Evolutionary conservation across 2,329 filamentous ascomycete genomes (phyloP), one percentile per base, ranked within the genome.

Genomic region (Penicillium hordei): DNA sequence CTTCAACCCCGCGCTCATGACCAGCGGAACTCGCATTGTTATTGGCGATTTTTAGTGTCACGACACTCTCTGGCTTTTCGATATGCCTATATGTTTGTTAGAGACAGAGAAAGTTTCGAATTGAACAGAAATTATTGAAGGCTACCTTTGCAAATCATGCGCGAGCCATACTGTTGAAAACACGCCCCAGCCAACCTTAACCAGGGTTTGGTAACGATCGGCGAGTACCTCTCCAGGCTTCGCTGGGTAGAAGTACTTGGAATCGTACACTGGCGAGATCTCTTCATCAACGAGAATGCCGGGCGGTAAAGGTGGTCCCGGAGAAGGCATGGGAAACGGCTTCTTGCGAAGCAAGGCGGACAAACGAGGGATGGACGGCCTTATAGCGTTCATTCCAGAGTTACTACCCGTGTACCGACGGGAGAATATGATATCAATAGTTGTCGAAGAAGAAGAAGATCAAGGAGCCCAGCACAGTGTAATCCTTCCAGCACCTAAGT

Each of bases 161-260:
- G 70, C 68, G 7, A 73, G 59, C 67, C 66, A 73, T 54, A 69
- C 65, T 53, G 68, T 73, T 45, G 67, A 73, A 40, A 60, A 68
- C 6, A 66, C 58, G 3, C 69, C 71, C 67, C 65, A 72, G 40
- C 70, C 69, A 57, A 72, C 57, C 57, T 72, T 72, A 25, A 68
- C 59, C 21, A 72, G 15, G 4, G 49, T 49, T 55, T 72, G 65
- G n/a, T 70, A 72, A n/a, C 60, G 63, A 63, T 68, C 50, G 33
- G 51, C 62, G 44, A 72, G 60, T 38, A 71, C 49, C 51, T 72
- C 69, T 57, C 70, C 69, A 48, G 70, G 68, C 36, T 65, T 69
- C 23, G 64, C 69, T 59, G 68, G 71, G 40, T 72, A 72, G 51
- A 69, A 72, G 39, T 51, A 13, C 58, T 66, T 67, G 52, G 68